phyloP scores from a whole-genome alignment of 2,329 filamentous ascomycete genomes.

The Monosporascus sp. region DNA sequence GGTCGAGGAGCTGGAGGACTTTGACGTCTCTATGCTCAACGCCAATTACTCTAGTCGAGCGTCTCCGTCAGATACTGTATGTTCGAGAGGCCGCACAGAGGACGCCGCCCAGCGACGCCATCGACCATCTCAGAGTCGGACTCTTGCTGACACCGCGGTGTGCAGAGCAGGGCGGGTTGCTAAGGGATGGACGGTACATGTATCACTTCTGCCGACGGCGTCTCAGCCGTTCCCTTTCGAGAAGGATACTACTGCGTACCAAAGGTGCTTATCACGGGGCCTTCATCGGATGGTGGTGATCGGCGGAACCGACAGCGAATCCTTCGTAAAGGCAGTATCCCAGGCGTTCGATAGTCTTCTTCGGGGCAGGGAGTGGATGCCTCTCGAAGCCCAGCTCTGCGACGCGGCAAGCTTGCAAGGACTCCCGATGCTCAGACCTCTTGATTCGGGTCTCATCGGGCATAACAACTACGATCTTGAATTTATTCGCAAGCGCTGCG shows the following conservation, averaged over 20 bases:
- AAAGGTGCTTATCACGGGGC: constrained; percentile 54
- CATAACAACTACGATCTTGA: constrained; percentile 38
- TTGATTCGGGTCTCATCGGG: constrained; percentile 39
- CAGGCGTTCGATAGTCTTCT: constrained; percentile 46
- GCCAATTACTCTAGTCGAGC: constrained; percentile 22
- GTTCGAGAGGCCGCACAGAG: constrained; percentile 6
- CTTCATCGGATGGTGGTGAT: constrained; percentile 54
- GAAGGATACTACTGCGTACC: constrained; percentile 56
- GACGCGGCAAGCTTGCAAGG: constrained; percentile 49
- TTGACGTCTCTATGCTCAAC: constrained; percentile 18
- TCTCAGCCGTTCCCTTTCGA: constrained; percentile 56
- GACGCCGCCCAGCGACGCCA: background rate
- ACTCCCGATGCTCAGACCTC: constrained; percentile 53
- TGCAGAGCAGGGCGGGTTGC: constrained; percentile 25
- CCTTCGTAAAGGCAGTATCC: constrained; percentile 44
- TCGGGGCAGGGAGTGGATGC: constrained; percentile 48
- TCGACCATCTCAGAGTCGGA: constrained; percentile 4
- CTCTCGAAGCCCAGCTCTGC: constrained; percentile 53
- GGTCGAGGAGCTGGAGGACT: constrained; percentile 44
- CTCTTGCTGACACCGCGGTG: constrained; percentile 17
- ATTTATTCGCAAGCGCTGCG: constrained; percentile 49
- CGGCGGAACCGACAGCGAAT: constrained; percentile 41
- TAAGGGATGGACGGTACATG: constrained; percentile 50
- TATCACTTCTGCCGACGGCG: constrained; percentile 51
- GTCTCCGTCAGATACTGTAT: constrained; percentile 24